phyloP scores from a whole-genome alignment of 148 eudicot genomes.

The Vaccinium macrocarpon region DNA sequence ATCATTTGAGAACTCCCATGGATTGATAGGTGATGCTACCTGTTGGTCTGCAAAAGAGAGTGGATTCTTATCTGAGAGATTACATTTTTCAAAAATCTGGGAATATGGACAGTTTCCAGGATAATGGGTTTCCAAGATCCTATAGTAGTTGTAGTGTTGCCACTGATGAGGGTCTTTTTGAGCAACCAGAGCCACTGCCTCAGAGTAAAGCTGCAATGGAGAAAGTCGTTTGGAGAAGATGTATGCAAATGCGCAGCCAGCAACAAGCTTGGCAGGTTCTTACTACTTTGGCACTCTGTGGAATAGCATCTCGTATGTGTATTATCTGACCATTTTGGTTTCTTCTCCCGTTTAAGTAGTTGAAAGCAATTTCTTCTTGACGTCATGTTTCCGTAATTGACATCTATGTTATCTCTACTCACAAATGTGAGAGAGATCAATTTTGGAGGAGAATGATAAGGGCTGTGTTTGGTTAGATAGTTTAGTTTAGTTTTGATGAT shows the following conservation, averaged over 20 bases:
- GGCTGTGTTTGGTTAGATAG: too few relatives aligned
- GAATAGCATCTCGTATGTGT: conserved; percentile 8
- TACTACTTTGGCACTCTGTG: conserved; percentile 13
- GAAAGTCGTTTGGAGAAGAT: conserved; percentile 49
- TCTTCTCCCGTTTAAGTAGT: neutral
- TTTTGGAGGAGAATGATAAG: neutral
- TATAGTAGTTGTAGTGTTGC: conserved; percentile 75
- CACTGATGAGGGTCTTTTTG: conserved; percentile 87
- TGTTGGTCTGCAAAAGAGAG: conserved; percentile 65
- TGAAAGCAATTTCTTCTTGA: neutral
- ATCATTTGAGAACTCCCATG: conserved; percentile 14
- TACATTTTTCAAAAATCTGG: conserved; percentile 60
- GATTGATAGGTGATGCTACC: conserved; percentile 62
- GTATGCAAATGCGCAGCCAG: conserved; percentile 66
- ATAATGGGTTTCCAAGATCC: conserved; percentile 56
- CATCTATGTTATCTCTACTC: neutral
- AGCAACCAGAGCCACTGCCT: conserved; percentile 71
- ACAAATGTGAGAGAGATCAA: neutral
- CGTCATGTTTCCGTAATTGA: neutral
- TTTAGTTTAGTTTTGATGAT: too few relatives aligned
- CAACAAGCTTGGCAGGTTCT: conserved; percentile 92
- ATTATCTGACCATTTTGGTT: neutral
- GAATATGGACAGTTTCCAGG: conserved; percentile 37
- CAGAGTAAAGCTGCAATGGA: conserved; percentile 59
- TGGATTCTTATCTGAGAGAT: conserved; percentile 56